A percentile compares a stretch with the other conserved stretches of the same genome.
Evolutionary conservation across 129 eudicot species (phyloP).

Genomic region (Flaveria robusta): DNA sequence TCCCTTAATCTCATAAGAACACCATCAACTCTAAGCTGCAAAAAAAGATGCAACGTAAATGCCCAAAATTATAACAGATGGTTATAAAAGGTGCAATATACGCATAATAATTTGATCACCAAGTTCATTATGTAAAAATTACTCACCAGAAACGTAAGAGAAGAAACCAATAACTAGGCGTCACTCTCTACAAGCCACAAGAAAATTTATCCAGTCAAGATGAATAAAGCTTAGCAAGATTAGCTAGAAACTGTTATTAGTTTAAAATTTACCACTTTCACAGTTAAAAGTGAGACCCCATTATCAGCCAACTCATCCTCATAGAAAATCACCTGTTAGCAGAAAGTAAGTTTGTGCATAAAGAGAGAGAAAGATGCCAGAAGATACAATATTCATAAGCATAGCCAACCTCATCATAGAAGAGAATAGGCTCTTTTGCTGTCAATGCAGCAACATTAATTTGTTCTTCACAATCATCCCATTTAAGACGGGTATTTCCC

Average conservation of each 20-base stretch:
- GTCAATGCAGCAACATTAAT: constrained; percentile 75
- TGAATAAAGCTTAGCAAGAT: constrained; percentile 8
- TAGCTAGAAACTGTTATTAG: neutral
- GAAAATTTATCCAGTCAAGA: neutral
- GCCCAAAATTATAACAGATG: neutral
- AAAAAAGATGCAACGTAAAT: constrained; percentile 15
- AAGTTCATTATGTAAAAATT: neutral
- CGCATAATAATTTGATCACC: neutral
- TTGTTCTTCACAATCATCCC: constrained; percentile 82
- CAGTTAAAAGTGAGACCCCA: constrained; percentile 87
- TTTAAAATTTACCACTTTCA: constrained; percentile 75
- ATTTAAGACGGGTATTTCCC: constrained; percentile 49
- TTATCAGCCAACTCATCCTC: constrained; percentile 95
- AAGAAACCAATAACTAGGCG: constrained; percentile 95
- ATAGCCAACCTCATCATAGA: constrained; percentile 77
- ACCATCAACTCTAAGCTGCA: constrained; percentile 96
- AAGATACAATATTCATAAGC: neutral
- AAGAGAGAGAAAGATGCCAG: constrained; percentile 18
- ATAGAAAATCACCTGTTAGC: constrained; percentile 67
- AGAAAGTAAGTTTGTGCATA: too few species aligned
- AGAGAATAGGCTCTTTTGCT: constrained; percentile 84
- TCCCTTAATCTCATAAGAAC: constrained; percentile 94
- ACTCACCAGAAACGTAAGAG: constrained; percentile 97
- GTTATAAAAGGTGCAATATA: neutral
- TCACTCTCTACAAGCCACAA: constrained; percentile 71